Evolutionary conservation across 306 rosid genomes (phyloP).

Genomic region (Ziziphus jujuba): DNA sequence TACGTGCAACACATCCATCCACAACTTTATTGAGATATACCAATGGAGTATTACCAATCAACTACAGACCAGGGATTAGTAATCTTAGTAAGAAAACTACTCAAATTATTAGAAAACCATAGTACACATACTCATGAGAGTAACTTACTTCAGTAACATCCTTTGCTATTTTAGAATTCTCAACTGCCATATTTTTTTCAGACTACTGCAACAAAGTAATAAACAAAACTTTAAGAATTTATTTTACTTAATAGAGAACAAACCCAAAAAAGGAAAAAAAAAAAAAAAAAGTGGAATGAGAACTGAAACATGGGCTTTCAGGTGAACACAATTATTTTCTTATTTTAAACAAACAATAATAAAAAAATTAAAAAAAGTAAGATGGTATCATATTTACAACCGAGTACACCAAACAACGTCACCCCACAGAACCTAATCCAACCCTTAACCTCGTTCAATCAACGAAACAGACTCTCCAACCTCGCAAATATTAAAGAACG

Average conservation of each 20-base stretch:
- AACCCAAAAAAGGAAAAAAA: too few relatives aligned
- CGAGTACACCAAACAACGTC: background rate
- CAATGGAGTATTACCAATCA: slow-evolving; percentile 81
- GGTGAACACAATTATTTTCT: too few relatives aligned
- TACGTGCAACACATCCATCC: slow-evolving; percentile 65
- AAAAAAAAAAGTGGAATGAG: too few relatives aligned
- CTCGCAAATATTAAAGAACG: too few relatives aligned
- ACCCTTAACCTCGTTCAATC: too few relatives aligned
- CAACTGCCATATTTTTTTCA: slow-evolving; percentile 50
- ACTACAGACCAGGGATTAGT: slow-evolving; percentile 23
- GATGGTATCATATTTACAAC: too few relatives aligned
- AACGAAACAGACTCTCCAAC: too few relatives aligned
- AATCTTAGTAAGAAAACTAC: slow-evolving; percentile 13
- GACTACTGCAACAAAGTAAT: slow-evolving; percentile 26
- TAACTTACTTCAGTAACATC: slow-evolving; percentile 71
- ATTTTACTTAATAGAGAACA: too few relatives aligned
- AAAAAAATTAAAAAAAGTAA: too few relatives aligned
- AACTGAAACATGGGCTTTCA: too few relatives aligned
- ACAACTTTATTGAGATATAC: slow-evolving; percentile 62
- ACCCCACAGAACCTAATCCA: background rate
- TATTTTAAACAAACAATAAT: too few relatives aligned
- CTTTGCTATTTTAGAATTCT: slow-evolving; percentile 58
- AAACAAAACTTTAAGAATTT: background rate
- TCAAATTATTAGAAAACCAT: slow-evolving; percentile 5
- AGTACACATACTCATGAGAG: background rate